Base-by-base conservation (phyloP, 2,329 filamentous ascomycete genomes). In the Dactylellina haptotyla region DNA sequence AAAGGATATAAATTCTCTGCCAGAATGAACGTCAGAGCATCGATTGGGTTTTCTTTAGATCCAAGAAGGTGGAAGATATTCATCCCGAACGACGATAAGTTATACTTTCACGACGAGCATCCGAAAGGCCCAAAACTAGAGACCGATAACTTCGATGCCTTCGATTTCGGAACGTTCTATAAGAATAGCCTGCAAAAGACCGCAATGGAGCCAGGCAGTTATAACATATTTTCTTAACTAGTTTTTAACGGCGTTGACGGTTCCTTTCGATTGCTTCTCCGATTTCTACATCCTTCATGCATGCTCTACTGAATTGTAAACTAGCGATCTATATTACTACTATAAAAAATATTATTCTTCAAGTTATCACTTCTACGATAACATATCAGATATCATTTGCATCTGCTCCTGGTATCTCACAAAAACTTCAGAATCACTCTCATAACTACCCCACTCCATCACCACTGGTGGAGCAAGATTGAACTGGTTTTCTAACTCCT, bases 41-140 rank as follows among this genome's bases (percentile, higher is more conserved):
- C 66, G 3, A 59, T 72, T n/a, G 66, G 66, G 6, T 72, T 72
- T n/a, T 64, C 66, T 16, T 32, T 72, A n/a, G 45, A 72, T 64
- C 58, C 59, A 1, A 64, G 51, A 20, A 41, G 66, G 45, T 64
- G 58, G 66, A 63, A 39, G 26, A 18, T 72, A 26, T 65, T 72
- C 23, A 14, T 64, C 9, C 58, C 58, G 2, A 65, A 57, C 16
- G 66, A 72, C 30, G 66, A 71, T 48, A 6, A n/a, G 34, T 45
- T 72, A 53, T 64, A 57, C 16, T 72, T 72, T 41, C 66, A 72
- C 30, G 59, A 72, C 10, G 51, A 64, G 1, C 59, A 64, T 45
- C 66, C 66, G 3, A 72, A 53, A 34, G 66, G 66, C 16, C 53
- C 63, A 0, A 4, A 0, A 10, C 6, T 67, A 23, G 63, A 46